Evolutionary conservation across 2,329 filamentous ascomycete species (phyloP), one percentile per base, ranked within the genome.

Genomic region (Alternaria triticina): DNA sequence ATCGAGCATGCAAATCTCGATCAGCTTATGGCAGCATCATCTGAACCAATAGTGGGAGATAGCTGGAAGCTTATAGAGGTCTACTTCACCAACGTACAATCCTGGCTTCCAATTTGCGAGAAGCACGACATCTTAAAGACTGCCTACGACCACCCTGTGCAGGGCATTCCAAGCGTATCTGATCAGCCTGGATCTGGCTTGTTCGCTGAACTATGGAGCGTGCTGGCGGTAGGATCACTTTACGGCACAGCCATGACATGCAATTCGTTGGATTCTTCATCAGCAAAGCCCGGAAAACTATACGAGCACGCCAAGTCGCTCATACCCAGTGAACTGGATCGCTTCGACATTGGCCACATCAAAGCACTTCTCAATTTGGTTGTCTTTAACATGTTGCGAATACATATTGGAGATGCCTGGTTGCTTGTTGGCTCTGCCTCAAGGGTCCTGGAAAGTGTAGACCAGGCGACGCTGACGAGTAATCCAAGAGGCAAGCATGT

Each of bases 11-110:
- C 49, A 40, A 47, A 15, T 23, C 10, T 27, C 49, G 33, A 27
- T 27, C 56, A 45, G 9, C 13, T 54, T 57, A 10, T 40, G 61
- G 20, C 49, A 11, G 27, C 44, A 8, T 27, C 54, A 13, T 20
- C 25, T 30, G 43, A 22, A 51, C 47, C 28, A 52, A 15, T 36
- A 52, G 15, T n/a, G 17, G 49, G 30, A 15, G 85, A 87, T 71
- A 87, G 85, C 73, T 89, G 84, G 82, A 82, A 85, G 3, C 83
- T 94, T 5, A 80, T 94, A 43, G 90, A 93, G 68, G 84, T 91
- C 5, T 94, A 93, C 74, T 91, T 92, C 63, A 87, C 90, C 1
- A 92, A 92, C 70, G 92, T 89, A 0, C 90, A 94, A 74, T 88
- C 86, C 57, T 94, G 91, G 91, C 84, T 94, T 25, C 91, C 91